Percentiles rank a stretch among this genome's conserved stretches.
These are phyloP conservation scores for Mediolabrus comicus DNA, from an alignment of 108 stramenopile species.

Conservation along the genomic window DNA sequence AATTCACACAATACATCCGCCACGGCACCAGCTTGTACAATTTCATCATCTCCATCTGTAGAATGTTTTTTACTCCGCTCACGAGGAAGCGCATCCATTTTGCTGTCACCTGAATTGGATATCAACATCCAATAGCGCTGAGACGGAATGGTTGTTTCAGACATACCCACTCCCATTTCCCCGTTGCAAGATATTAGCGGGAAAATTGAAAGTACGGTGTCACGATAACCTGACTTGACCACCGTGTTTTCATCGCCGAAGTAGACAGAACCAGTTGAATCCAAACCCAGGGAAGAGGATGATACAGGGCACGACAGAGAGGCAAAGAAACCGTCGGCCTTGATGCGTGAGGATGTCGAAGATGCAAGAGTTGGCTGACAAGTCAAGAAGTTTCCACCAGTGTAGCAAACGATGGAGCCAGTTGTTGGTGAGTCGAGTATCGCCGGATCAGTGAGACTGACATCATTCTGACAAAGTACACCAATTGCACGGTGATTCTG, in stretches of 20 bases:
- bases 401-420: slow-evolving; percentile 21
- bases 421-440: slow-evolving; percentile 6
- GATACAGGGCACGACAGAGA: slow-evolving; percentile 39
- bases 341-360: background rate
- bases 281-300: slow-evolving; percentile 52
- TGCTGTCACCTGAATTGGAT: slow-evolving; percentile 56
- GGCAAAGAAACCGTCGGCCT: slow-evolving; percentile 37
- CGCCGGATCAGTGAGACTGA: background rate
- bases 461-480: slow-evolving; percentile 29
- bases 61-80: slow-evolving; percentile 15
- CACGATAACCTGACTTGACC: slow-evolving; percentile 44
- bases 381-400: slow-evolving; percentile 6
- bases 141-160: slow-evolving; percentile 40
- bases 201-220: slow-evolving; percentile 62
- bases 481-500: slow-evolving; percentile 34
- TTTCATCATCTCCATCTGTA: slow-evolving; percentile 20
- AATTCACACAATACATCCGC: slow-evolving; percentile 69
- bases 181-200: slow-evolving; percentile 58
- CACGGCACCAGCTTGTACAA: slow-evolving; percentile 48
- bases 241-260: slow-evolving; percentile 3
- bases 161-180: background rate
- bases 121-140: slow-evolving; percentile 76
- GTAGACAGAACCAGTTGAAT: slow-evolving; percentile 56
- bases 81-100: slow-evolving; percentile 7
- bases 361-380: slow-evolving; percentile 24